phyloP scores from a whole-genome alignment of 2,329 filamentous ascomycete genomes.

The Chalaropsis ovoidea region DNA sequence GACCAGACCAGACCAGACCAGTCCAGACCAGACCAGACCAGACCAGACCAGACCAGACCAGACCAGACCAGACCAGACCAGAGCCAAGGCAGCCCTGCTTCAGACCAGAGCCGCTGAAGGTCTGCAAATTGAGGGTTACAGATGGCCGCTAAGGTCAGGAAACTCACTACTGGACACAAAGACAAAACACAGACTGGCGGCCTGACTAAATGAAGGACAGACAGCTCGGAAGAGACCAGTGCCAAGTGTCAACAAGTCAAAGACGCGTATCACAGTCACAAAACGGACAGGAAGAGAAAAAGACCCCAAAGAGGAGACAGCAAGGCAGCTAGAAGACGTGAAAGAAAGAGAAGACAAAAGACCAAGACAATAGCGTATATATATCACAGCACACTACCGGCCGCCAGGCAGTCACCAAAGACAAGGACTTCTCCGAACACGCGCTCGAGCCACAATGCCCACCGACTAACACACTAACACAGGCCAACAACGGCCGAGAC shows the following conservation, averaged over 20 bases:
- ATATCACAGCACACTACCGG: too few species aligned
- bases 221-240: neutral
- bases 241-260: neutral
- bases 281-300: neutral
- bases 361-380: too few species aligned
- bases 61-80: too few species aligned
- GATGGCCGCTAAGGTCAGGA: slow-evolving; percentile 4
- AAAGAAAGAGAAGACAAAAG: neutral
- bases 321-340: neutral
- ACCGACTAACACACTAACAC: slow-evolving; percentile 13
- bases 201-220: neutral
- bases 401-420: neutral
- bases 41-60: too few species aligned
- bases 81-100: neutral
- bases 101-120: neutral
- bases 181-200: slow-evolving; percentile 7
- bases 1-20: too few species aligned
- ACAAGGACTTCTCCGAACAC: neutral
- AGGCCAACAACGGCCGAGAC: neutral
- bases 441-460: neutral
- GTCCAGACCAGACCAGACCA: too few species aligned
- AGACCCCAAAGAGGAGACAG: neutral
- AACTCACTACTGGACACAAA: neutral
- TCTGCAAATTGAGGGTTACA: slow-evolving; percentile 3
- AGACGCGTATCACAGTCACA: neutral